Evolutionary conservation across 1,284 basidiomycete species (phyloP), one percentile per base, ranked within the genome.

Genomic region (Irpex rosettiformis): DNA sequence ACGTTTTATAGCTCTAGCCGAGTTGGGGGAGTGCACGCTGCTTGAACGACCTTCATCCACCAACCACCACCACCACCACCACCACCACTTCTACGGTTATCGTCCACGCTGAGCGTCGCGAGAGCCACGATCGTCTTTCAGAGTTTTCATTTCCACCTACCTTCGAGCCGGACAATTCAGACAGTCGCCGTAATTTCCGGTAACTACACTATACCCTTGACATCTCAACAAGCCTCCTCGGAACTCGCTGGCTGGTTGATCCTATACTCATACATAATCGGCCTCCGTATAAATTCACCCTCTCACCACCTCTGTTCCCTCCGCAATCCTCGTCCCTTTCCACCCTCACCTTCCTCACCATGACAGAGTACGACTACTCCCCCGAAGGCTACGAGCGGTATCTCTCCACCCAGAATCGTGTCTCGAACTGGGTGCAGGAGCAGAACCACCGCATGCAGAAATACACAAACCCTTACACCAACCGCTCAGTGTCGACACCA

Each of bases 361-460:
- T 82, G 80, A 81, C 79, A 11, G 79, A 81, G 66, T 81, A 82
- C 75, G 80, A 82, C 72, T 82, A 77, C 69, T 82, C 80, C 42
- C 80, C 79, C 48, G 80, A 73, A 54, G 79, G 78, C 25, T 73
- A 75, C 66, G 78, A 81, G 60, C 73, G 73, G 11, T 75, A 74
- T 65, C 49, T 75, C 48, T 74, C 72, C 18, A 79, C 73, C 47
- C 77, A 77, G 67, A 57, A 67, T 55, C 72, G 77, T 54, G 75
- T 81, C 18, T 74, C 72, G 0, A 72, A 75, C 68, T 81, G 79
- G 79, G 76, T 78, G 37, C 57, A 48, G 56, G 62, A 65, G 55
- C 70, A 72, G 61, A 58, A 54, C 18, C 24, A 18, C 29, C 60
- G 60, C 42, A 30, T 42, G 18, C 56, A 64, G 40, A 61, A 65